Base-by-base conservation (phyloP, 108 stramenopile genomes). In the Cyclotella sp. region DNA sequence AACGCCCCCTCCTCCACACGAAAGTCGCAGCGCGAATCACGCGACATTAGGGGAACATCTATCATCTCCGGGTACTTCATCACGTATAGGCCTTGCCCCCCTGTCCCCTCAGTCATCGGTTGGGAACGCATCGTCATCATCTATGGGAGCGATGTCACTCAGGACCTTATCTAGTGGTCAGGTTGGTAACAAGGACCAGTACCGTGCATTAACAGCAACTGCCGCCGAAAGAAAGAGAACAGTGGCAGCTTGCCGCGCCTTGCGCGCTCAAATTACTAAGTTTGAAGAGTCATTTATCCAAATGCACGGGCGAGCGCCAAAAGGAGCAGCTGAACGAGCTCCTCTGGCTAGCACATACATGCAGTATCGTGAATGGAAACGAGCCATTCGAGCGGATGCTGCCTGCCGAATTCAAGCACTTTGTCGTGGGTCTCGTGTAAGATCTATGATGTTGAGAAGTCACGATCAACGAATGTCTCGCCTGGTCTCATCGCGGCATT, bases 361-460 rank as follows among this genome's bases (percentile, higher is more conserved):
- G 46, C 93, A 93, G 70, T 97, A 97, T 62, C 66, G 93, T 40
- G 93, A 94, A 41, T 95, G 93, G 94, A 97, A 97, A 66, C 76
- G 91, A 11, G 91, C 89, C 29, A 95, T 97, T 77, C 89, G 96
- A 24, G 87, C 92, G 11, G 93, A 97, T 77, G 93, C 94, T 12
- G 92, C 93, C 18, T 88, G 88, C 67, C 76, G 91, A 24, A 91
- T 97, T 66, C 94, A 95, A 65, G 92, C 91, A 9, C 61, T 96
- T 34, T 84, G 85, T 41, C 88, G 96, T 26, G 94, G 92, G 21
- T 86, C 88, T 9, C 52, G 70, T 11, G 68, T 70, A 4, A 72
- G 94, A 68, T 78, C 75, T 81, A 64, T 63, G 57, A 71, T 95
- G 52, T 60, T 84, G 22, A 85, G 79, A 19, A 82, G 87, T 60